Evolutionary conservation across 2,329 filamentous ascomycete species (phyloP), one percentile per base, ranked within the genome.

Genomic region (Orbilia oligospora): DNA sequence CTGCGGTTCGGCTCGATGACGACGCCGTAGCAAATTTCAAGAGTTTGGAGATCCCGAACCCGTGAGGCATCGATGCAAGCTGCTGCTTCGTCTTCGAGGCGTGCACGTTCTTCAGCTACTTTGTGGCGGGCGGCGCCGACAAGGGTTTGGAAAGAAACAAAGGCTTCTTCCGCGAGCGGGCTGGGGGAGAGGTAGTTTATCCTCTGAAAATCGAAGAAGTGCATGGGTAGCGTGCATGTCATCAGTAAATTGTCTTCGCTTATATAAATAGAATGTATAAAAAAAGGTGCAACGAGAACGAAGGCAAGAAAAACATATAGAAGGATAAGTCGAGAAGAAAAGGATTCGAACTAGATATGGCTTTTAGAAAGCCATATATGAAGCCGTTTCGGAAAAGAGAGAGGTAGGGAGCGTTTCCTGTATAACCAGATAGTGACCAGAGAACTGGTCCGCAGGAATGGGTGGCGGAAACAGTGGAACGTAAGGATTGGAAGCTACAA

Each of bases 31-130:
- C 94, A 87, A 0, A 92, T 88, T 12, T 89, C 90, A 69, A 99
- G 85, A 16, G 91, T 97, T 80, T 90, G 89, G 12, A 94, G 88
- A 84, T 97, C 93, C 80, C 94, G 90, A 56, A 91, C 90, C 75
- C 93, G 89, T 10, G 91, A 93, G 4, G 92, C 89, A 85, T 98
- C 95, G 16, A 97, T 95, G 78, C 88, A 90, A 76, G 89, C 90
- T 46, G 96, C 96, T 73, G 95, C 93, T 84, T 97, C 93, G 82
- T 99, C 96, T 84, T 93, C 90, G 8, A 93, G 86, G 67, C 92
- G 88, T 27, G 91, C 91, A 80, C 88, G 87, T 83, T 94, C 92
- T 83, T 94, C 91, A 80, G 91, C 91, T 18, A 90, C 88, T 66
- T 91, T 89, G 79, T 91, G 91, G 53, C 93, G 91, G 20, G 93